Evolutionary conservation across 495 filamentous ascomycete genomes (phyloP), one percentile per base, ranked within the genome.

Genomic region (Penicillium tannophilum): DNA sequence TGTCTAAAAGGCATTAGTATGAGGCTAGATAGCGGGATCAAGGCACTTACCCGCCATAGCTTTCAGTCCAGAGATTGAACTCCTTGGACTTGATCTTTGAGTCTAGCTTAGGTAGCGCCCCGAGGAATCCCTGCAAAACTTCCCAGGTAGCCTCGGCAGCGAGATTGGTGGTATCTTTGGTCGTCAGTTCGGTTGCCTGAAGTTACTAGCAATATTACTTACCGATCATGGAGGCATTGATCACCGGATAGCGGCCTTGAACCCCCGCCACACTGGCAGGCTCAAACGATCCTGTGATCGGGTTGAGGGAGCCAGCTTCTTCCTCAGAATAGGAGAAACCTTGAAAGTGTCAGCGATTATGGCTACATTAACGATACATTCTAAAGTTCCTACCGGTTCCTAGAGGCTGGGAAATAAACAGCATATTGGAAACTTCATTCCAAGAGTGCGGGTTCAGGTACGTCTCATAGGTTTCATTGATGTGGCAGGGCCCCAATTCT

Each of bases 371-470:
- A 8, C 12, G 14, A 63, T 47, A 20, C 1, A 23, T 24, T 24
- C 35, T 26, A 43, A 67, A 64, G 10, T 73, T 79, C 39, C 79
- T 74, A 49, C 77, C 77, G n/a, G 72, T 74, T 1, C 64, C 63
- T 3, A 72, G 63, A 49, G 86, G 86, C 70, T 89, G 83, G 60
- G 88, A 85, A 51, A 89, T 78, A 62, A 84, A 89, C 17, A 87
- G 70, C 77, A 86, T 83, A 60, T 87, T 88, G 54, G 80, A 82
- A 57, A 84, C 79, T 55, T 80, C 79, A 64, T 88, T 89, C 69
- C 77, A 90, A 36, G 80, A 83, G 66, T 84, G 81, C 0, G 81
- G 81, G 54, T 84, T 82, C 24, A 73, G 59, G 9, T 71, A 67
- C 1, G 82, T 83, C 11, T 71, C 75, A 58, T 83, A 82, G 19